Percentiles rank a stretch among this genome's conserved stretches.
Evolutionary conservation across 139 green algal species (phyloP).

Genomic region (Protoeuglena noctilucae): DNA sequence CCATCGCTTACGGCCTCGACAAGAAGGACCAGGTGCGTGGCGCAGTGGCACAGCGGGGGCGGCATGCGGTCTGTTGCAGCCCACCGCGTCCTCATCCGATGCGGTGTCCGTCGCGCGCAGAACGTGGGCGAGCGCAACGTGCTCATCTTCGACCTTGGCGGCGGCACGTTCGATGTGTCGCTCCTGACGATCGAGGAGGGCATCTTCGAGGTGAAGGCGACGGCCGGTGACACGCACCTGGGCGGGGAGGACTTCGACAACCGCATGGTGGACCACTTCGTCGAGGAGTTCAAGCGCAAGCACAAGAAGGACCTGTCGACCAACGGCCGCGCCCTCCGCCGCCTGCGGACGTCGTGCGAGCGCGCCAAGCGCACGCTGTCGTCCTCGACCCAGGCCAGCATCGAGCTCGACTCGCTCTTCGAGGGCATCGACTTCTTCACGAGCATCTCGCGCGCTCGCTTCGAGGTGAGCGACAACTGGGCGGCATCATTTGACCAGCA

Average conservation of each 20-base stretch:
- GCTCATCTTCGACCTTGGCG: conserved; percentile 89
- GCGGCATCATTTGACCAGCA: too few relatives aligned
- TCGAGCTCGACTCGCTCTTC: conserved; percentile 94
- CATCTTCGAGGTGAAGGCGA: conserved; percentile 98
- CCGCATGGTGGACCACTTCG: conserved; percentile 81
- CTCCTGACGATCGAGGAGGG: conserved; percentile 96
- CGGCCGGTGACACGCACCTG: conserved; percentile 92
- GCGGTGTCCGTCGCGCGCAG: not conserved
- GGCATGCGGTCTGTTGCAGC: not conserved
- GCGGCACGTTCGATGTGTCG: conserved; percentile 96
- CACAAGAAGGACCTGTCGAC: conserved; percentile 91
- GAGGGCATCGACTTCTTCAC: conserved; percentile 96
- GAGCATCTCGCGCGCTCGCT: conserved; percentile 86
- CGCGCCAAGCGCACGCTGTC: conserved; percentile 75
- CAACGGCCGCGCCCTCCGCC: conserved; percentile 59
- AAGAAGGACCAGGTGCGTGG: conserved; percentile 30
- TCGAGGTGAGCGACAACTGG: too few relatives aligned
- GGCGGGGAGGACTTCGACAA: conserved; percentile 98
- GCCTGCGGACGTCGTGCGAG: conserved; percentile 77
- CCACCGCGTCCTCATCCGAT: not conserved
- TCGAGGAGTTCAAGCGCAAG: conserved; percentile 97
- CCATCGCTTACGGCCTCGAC: conserved; percentile 80
- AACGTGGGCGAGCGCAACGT: conserved; percentile 27
- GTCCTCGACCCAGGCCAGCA: conserved; percentile 66
- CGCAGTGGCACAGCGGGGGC: not conserved